Conservation (phyloP, 225 moss, liverwort and hornwort genomes). For the Marchantia paleacea region DNA sequence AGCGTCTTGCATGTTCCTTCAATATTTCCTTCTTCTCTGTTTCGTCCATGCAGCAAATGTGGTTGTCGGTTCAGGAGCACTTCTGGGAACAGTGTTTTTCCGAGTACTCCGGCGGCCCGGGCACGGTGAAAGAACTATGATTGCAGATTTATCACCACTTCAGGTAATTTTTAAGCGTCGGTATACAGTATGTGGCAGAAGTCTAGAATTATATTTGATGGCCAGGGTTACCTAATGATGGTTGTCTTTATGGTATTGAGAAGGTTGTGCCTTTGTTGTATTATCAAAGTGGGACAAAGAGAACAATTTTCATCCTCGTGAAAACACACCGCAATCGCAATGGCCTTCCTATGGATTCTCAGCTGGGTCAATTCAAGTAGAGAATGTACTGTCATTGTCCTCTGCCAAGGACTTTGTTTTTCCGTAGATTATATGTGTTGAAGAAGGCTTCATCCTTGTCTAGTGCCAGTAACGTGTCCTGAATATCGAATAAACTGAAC, state of each 20-base stretch:
- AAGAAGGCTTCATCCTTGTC: not conserved
- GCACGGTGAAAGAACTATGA: slow-evolving; percentile 28
- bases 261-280: too few species aligned
- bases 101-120: slow-evolving; percentile 50
- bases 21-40: not conserved
- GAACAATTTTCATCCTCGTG: too few species aligned
- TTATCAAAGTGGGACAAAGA: too few species aligned
- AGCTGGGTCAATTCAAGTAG: not conserved
- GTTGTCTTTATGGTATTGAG: too few species aligned
- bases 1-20: not conserved
- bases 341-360: not conserved
- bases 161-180: slow-evolving; percentile 38
- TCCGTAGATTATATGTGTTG: not conserved
- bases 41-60: slow-evolving; percentile 52
- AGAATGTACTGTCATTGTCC: not conserved
- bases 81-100: slow-evolving; percentile 52
- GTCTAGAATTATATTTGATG: too few species aligned
- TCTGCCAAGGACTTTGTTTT: not conserved
- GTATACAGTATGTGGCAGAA: too few species aligned
- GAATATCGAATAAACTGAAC: not conserved
- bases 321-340: not conserved
- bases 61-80: slow-evolving; percentile 54
- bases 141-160: slow-evolving; percentile 39
- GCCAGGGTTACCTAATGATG: too few species aligned
- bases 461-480: not conserved